Evolutionary conservation across 2,329 filamentous ascomycete genomes (phyloP).

Genomic region (Aspergillus novoparasiticus): DNA sequence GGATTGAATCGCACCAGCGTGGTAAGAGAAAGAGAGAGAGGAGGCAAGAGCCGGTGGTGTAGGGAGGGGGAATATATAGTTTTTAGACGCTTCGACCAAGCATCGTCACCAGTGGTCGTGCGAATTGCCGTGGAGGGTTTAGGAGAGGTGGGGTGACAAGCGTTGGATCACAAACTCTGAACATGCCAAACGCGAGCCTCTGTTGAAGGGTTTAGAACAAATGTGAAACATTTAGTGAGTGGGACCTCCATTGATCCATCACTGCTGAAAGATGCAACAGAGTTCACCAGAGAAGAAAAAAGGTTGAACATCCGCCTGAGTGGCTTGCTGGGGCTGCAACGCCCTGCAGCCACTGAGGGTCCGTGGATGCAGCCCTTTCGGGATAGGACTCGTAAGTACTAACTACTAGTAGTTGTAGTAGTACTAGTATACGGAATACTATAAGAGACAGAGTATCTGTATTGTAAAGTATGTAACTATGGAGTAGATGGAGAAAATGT

Average conservation of each 20-base stretch:
- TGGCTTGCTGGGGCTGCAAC: constrained; percentile 1
- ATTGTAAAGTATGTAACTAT: neutral
- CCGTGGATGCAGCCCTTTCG: neutral
- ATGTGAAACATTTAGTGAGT: neutral
- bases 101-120: neutral
- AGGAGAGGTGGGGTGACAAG: constrained; percentile 3
- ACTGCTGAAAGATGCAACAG: neutral
- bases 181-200: neutral
- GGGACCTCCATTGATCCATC: constrained; percentile 1
- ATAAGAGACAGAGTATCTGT: neutral
- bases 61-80: constrained; percentile 22
- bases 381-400: neutral
- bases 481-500: neutral
- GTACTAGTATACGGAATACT: neutral
- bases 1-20: constrained; percentile 29
- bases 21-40: constrained; percentile 19
- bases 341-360: constrained; percentile 7
- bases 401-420: neutral
- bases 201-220: constrained; percentile 1
- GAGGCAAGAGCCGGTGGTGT: constrained; percentile 16
- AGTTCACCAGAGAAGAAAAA: neutral
- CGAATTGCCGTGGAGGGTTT: constrained; percentile 4
- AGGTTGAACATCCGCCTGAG: neutral
- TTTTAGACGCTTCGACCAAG: neutral
- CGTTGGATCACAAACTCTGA: constrained; percentile 1